These are phyloP conservation scores for Melocanna baccifera DNA, from an alignment of 176 grass and related monocot genomes.

Conservation along the genomic window DNA sequence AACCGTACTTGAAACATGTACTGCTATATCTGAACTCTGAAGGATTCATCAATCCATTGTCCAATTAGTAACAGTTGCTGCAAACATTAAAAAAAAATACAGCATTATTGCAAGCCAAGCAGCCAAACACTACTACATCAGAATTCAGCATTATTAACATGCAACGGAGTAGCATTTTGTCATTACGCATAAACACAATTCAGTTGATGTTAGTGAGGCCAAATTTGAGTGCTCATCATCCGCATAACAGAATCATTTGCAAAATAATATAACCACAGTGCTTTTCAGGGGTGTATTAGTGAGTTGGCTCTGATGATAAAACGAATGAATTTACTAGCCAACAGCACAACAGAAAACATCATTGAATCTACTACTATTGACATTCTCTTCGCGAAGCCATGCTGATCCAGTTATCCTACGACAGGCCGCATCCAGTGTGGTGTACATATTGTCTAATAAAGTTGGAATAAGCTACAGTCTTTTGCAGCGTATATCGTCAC, in stretches of 20 bases:
- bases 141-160: neutral
- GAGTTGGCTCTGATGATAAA: neutral
- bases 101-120: neutral
- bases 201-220: neutral
- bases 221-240: neutral
- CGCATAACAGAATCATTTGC: neutral
- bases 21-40: neutral
- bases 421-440: neutral
- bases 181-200: neutral
- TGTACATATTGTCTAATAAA: slow-evolving; percentile 36
- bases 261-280: neutral
- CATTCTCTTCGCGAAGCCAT: neutral
- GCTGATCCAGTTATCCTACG: slow-evolving; percentile 6
- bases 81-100: neutral
- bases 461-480: slow-evolving; percentile 28
- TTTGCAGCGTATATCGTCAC: slow-evolving; percentile 29
- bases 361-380: neutral
- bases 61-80: neutral
- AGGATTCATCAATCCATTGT: neutral
- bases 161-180: neutral
- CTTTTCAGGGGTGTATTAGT: neutral
- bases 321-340: slow-evolving; percentile 22
- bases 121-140: neutral
- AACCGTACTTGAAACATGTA: neutral
- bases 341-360: slow-evolving; percentile 17